These are phyloP conservation scores for Xylaria sp. DNA, from an alignment of 2,329 filamentous ascomycete species.

Conservation along the genomic window DNA sequence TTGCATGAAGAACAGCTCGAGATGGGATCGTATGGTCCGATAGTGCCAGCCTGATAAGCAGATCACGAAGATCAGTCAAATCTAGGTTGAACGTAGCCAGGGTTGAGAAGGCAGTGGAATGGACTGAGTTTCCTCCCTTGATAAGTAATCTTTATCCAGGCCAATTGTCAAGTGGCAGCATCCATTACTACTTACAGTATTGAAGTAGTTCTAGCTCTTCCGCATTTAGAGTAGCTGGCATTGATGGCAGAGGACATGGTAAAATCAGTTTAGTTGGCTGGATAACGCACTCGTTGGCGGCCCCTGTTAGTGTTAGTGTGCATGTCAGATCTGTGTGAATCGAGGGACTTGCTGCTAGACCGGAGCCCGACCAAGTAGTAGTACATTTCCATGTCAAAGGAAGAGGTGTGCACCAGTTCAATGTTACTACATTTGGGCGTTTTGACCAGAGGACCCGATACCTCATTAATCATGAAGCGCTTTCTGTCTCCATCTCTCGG, in stretches of 20 bases:
- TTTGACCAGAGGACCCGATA: neutral
- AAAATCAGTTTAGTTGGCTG: slow-evolving; percentile 28
- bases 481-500: slow-evolving; percentile 32
- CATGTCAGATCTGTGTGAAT: neutral
- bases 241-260: slow-evolving; percentile 3
- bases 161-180: neutral
- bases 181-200: slow-evolving; percentile 28
- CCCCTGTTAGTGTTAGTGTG: slow-evolving; percentile 18
- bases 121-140: slow-evolving; percentile 15
- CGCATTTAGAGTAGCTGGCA: slow-evolving; percentile 16
- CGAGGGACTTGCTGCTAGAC: slow-evolving; percentile 21
- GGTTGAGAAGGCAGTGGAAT: slow-evolving; percentile 22
- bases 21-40: slow-evolving; percentile 24
- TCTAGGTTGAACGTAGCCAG: slow-evolving; percentile 24
- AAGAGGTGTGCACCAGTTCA: slow-evolving; percentile 33
- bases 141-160: slow-evolving; percentile 13
- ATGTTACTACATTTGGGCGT: neutral
- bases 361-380: slow-evolving; percentile 30
- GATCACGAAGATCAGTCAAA: slow-evolving; percentile 21
- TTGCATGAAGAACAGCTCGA: slow-evolving; percentile 33
- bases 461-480: slow-evolving; percentile 19
- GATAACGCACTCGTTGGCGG: neutral
- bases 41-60: slow-evolving; percentile 27
- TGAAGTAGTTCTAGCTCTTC: slow-evolving; percentile 29
- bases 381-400: slow-evolving; percentile 35